These are phyloP conservation scores for Kluyveromyces nonfermentans DNA, from an alignment of 805 yeast genomes.

Conservation along the genomic window DNA sequence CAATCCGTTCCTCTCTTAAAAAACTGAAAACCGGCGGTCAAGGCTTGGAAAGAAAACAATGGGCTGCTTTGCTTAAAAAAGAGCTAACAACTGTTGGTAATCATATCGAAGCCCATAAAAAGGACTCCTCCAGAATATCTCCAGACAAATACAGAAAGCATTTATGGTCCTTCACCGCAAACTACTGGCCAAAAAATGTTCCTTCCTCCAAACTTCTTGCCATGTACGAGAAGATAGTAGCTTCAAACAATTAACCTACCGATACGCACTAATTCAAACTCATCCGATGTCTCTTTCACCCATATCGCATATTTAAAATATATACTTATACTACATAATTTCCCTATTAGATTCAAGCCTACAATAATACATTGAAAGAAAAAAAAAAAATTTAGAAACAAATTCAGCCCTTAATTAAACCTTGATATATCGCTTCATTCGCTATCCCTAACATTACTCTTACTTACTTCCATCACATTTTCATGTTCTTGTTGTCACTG, in stretches of 20 bases:
- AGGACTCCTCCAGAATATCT: constrained; percentile 20
- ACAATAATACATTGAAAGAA: too few species aligned
- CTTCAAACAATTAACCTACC: background rate
- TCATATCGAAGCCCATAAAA: constrained; percentile 42
- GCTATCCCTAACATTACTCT: too few species aligned
- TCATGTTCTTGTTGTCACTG: too few species aligned
- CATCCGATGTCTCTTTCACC: background rate
- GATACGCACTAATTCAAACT: background rate
- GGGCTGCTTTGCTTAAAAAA: constrained; percentile 59
- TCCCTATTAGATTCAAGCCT: background rate
- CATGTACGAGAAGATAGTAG: constrained; percentile 57
- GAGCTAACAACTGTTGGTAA: constrained; percentile 70
- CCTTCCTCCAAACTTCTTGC: constrained; percentile 60
- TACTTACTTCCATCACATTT: too few species aligned
- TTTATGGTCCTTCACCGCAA: constrained; percentile 75
- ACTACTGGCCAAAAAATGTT: constrained; percentile 85
- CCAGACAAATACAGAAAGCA: constrained; percentile 45
- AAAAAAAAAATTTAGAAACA: too few species aligned
- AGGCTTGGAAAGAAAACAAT: constrained; percentile 66
- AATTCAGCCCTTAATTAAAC: too few species aligned
- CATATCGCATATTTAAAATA: background rate
- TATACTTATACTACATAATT: background rate
- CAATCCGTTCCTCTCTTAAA: constrained; percentile 58
- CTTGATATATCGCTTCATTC: too few species aligned
- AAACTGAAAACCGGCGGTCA: constrained; percentile 61